These are phyloP conservation scores for Talaromyces sp. DNA, from an alignment of 2,329 filamentous ascomycete species.

Conservation along the genomic window DNA sequence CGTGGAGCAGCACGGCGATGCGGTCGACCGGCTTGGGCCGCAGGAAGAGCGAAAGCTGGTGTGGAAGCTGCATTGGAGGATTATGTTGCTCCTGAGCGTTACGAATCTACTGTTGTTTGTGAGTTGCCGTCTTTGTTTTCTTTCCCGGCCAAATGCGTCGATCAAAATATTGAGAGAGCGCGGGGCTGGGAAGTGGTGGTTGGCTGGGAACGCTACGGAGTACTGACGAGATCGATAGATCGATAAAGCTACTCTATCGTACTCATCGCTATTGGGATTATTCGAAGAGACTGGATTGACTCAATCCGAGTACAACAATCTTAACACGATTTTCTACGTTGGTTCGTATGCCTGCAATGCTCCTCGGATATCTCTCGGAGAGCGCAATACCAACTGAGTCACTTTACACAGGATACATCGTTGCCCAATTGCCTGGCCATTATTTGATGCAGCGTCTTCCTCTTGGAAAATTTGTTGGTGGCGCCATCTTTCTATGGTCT, in stretches of 20 bases:
- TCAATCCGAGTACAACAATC: slow-evolving; percentile 35
- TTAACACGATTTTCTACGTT: slow-evolving; percentile 39
- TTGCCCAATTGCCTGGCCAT: slow-evolving; percentile 33
- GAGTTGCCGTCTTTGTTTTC: slow-evolving; percentile 9
- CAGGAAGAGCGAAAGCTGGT: slow-evolving; percentile 26
- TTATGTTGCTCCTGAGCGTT: slow-evolving; percentile 26
- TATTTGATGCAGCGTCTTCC: slow-evolving; percentile 38
- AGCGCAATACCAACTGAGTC: not conserved
- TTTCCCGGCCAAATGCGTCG: too few species aligned
- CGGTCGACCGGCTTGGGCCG: slow-evolving; percentile 24
- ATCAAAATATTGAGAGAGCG: not conserved
- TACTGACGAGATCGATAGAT: slow-evolving; percentile 19
- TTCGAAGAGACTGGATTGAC: slow-evolving; percentile 37
- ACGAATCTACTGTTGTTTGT: slow-evolving; percentile 36
- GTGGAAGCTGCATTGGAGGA: slow-evolving; percentile 28
- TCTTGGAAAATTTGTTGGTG: slow-evolving; percentile 30
- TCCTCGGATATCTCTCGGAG: not conserved
- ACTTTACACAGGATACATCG: slow-evolving; percentile 28
- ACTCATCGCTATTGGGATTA: slow-evolving; percentile 36
- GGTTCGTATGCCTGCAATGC: slow-evolving; percentile 19
- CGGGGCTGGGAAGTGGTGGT: not conserved
- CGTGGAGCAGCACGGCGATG: slow-evolving; percentile 14
- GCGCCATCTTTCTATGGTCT: slow-evolving; percentile 27
- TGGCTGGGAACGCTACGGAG: not conserved
- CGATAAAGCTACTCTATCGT: slow-evolving; percentile 37